These are phyloP conservation scores for Ogataea allantospora DNA, from an alignment of 805 yeast species.

Conservation along the genomic window DNA sequence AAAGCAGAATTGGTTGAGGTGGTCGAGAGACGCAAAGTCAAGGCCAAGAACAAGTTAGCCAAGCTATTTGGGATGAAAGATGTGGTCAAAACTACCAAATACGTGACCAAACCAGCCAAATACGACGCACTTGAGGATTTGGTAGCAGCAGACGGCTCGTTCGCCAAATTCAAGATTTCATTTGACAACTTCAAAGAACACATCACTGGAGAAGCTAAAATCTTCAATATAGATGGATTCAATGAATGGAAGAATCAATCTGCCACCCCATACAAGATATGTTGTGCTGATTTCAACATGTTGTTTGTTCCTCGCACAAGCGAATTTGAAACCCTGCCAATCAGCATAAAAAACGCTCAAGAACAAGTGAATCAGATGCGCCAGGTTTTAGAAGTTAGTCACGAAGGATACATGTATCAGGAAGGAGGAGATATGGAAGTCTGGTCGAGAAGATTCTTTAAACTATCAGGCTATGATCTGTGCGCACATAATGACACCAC, in stretches of 20 bases:
- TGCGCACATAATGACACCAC: conserved; percentile 74
- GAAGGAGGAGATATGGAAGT: conserved; percentile 86
- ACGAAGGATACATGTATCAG: conserved; percentile 77
- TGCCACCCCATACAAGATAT: conserved; percentile 60
- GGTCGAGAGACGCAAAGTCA: conserved; percentile 44
- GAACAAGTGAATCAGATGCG: conserved; percentile 40
- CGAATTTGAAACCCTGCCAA: conserved; percentile 62
- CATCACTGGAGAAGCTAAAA: conserved; percentile 51
- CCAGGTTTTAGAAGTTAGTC: conserved; percentile 26
- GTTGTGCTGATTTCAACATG: conserved; percentile 66
- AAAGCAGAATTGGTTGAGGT: conserved; percentile 57
- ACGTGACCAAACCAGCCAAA: conserved; percentile 47
- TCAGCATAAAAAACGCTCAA: conserved; percentile 58
- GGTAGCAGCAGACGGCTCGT: conserved; percentile 85
- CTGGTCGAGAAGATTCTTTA: conserved; percentile 74
- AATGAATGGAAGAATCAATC: conserved; percentile 74
- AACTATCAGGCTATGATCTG: conserved; percentile 66
- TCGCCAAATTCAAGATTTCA: conserved; percentile 71
- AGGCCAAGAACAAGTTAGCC: conserved; percentile 32
- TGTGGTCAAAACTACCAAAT: conserved; percentile 47
- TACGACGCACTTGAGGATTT: conserved; percentile 59
- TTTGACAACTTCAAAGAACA: conserved; percentile 57
- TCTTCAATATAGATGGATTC: conserved; percentile 58
- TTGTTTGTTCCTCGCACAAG: conserved; percentile 65
- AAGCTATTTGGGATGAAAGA: conserved; percentile 40